Percentiles rank a stretch among this genome's conserved stretches.
Evolutionary conservation across 176 grass and related monocot species (phyloP).

Genomic region (Bothriochloa decipiens): DNA sequence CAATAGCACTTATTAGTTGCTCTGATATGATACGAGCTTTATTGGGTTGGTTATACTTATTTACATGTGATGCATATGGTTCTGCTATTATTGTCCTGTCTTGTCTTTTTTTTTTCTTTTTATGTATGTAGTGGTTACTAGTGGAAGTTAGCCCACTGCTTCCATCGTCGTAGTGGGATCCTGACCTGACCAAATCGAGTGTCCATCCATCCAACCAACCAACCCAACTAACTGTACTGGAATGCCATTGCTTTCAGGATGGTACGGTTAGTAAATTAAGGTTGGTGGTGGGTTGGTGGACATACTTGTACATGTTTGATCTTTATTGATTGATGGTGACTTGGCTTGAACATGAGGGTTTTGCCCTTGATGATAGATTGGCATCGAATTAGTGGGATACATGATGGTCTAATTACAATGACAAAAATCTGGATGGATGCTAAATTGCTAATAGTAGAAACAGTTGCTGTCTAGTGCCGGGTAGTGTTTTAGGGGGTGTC

Average conservation of each 20-base stretch:
- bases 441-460: neutral
- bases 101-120: neutral
- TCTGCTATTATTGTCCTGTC: neutral
- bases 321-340: slow-evolving; percentile 35
- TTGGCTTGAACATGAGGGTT: neutral
- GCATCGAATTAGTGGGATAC: neutral
- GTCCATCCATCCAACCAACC: neutral
- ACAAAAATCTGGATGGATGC: slow-evolving; percentile 12
- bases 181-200: neutral
- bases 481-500: neutral
- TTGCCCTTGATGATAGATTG: neutral
- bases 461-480: neutral
- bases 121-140: slow-evolving; percentile 7
- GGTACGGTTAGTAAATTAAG: slow-evolving; percentile 26
- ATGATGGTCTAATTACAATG: neutral
- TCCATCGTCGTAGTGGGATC: slow-evolving; percentile 13
- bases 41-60: neutral
- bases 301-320: slow-evolving; percentile 16
- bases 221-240: slow-evolving; percentile 35
- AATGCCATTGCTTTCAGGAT: neutral
- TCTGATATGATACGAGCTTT: neutral
- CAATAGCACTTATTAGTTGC: neutral
- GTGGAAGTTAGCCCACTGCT: neutral
- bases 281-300: slow-evolving; percentile 16
- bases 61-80: neutral